Base-by-base conservation (phyloP, 345 rosid species). In the Gossypium rotundifolium region DNA sequence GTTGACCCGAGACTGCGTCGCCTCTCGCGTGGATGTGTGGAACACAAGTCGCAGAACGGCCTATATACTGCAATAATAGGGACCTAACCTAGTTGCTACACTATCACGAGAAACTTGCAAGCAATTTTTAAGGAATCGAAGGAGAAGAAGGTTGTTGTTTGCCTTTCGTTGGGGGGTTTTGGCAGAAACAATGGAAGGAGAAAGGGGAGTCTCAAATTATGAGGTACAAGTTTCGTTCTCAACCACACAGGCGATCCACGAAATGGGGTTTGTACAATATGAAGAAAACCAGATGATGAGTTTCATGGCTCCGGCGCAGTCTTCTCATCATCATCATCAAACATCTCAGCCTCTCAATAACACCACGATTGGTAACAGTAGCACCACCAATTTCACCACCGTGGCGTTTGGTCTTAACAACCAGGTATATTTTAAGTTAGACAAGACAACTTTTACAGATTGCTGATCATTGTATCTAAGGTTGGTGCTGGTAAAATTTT, bases 271-370 rank as follows among this genome's bases (percentile, higher is more conserved):
- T 71, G 83, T 87, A 20, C 96, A 87, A 29, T 91, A 86, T 67
- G 93, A 93, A 79, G 98, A 91, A 77, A 87, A 87, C 58, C 93
- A 86, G 48, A 89, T 88, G 18, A 78, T 91, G 53, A 89, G 88
- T 59, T 93, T 93, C 82, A 84, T 89, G 84, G 79, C 92, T 27
- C 87, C 94, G 22, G 70, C 88, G 1, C 78, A 70, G 7, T 61
- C 77, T 0, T 75, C 90, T 84, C 69, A 84, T 48, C 52, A 46
- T 46, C 51, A 48, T 3, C 38, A 33, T 77, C 85, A 76, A 22
- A 63, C 82, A 58, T 76, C 74, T 76, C 79, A 83, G 65, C 81
- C 84, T 52, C 80, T 75, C 61, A 74, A 49, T 75, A 74, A 77
- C 48, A 44, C 78, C 49, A 27, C 77, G 71, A 13, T 27, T 53